A percentile compares a stretch with the other conserved stretches of the same genome.
These are phyloP conservation scores for Ustilago tritici DNA, from an alignment of 1,284 basidiomycete species.

Conservation along the genomic window DNA sequence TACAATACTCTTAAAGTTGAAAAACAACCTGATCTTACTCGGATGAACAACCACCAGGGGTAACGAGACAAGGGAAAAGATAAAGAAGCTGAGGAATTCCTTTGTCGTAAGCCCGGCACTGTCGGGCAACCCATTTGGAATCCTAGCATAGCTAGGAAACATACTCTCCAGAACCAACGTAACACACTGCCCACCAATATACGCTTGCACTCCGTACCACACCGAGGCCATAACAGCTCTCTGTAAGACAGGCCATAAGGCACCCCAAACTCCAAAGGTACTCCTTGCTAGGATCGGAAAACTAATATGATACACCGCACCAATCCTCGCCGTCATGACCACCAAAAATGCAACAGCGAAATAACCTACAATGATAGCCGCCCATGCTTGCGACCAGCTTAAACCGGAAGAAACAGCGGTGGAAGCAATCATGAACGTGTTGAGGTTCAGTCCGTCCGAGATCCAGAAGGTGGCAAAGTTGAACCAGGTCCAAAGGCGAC, in stretches of 20 bases:
- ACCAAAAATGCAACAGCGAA: constrained; percentile 79
- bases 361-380: constrained; percentile 75
- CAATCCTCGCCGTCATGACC: constrained; percentile 82
- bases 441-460: constrained; percentile 62
- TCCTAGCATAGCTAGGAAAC: constrained; percentile 74
- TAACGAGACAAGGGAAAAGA: constrained; percentile 85
- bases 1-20: constrained; percentile 82
- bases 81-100: constrained; percentile 84
- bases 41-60: constrained; percentile 84
- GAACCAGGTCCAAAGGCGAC: constrained; percentile 53
- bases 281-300: constrained; percentile 82
- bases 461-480: constrained; percentile 65
- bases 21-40: constrained; percentile 83
- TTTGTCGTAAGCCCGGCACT: constrained; percentile 79
- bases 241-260: constrained; percentile 81
- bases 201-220: constrained; percentile 64
- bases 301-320: constrained; percentile 74
- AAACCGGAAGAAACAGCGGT: constrained; percentile 52
- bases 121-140: constrained; percentile 78
- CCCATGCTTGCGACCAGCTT: constrained; percentile 60
- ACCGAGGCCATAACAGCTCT: constrained; percentile 81
- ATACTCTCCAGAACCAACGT: constrained; percentile 79
- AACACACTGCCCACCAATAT: constrained; percentile 79
- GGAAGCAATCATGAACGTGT: constrained; percentile 54
- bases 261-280: constrained; percentile 82